Percentiles rank a stretch among this genome's conserved stretches.
phyloP scores from a whole-genome alignment of 176 grass and related monocot genomes.

The Oryza rufipogon region DNA sequence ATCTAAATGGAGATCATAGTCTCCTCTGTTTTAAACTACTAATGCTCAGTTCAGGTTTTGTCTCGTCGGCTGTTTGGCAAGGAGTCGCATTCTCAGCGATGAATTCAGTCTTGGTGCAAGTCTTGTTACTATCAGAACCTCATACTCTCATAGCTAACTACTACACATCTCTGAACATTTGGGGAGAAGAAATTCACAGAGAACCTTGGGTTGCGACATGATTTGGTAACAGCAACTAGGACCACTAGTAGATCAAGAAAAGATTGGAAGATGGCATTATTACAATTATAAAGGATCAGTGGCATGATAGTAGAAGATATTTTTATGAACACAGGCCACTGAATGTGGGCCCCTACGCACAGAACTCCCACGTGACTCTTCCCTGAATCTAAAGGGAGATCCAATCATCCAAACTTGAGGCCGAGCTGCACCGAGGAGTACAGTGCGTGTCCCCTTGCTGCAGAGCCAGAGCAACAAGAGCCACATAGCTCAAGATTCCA shows the following conservation, averaged over 20 bases:
- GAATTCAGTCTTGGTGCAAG: background rate
- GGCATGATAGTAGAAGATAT: background rate
- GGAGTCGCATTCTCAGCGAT: background rate
- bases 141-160: background rate
- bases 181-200: background rate
- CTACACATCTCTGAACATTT: background rate
- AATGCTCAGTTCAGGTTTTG: background rate
- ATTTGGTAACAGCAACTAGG: background rate
- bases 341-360: constrained; percentile 12
- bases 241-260: background rate
- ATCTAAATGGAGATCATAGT: background rate
- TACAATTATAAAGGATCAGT: background rate
- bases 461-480: constrained; percentile 17
- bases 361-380: constrained; percentile 31
- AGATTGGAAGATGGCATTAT: background rate
- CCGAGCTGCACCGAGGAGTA: background rate
- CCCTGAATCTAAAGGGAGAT: background rate
- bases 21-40: background rate
- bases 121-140: background rate
- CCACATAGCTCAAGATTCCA: constrained; percentile 27
- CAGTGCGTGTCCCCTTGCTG: background rate
- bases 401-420: constrained; percentile 32
- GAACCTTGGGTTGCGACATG: background rate
- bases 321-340: background rate
- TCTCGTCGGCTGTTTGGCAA: background rate